Conservation (phyloP, 768 basidiomycete genomes). For the Naganishia antarctica region DNA sequence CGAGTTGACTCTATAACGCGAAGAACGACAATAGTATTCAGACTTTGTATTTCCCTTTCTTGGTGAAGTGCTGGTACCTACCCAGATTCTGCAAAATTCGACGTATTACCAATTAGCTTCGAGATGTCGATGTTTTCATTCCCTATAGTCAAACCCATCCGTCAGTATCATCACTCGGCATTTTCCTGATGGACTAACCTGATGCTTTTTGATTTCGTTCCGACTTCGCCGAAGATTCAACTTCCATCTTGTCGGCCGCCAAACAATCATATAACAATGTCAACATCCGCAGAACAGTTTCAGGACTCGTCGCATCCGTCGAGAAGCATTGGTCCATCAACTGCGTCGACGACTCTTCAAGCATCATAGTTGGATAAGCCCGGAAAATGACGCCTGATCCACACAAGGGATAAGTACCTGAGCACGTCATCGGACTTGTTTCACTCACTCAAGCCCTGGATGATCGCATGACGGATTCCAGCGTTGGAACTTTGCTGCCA, state of each 20-base stretch:
- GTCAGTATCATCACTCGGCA: too few relatives aligned
- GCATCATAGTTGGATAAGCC: slow-evolving; percentile 86
- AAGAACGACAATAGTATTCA: too few relatives aligned
- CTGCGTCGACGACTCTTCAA: slow-evolving; percentile 65
- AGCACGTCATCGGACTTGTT: not conserved
- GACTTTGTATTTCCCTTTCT: not conserved
- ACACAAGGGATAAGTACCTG: slow-evolving; percentile 14
- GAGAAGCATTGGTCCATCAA: slow-evolving; percentile 89
- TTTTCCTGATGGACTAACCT: too few relatives aligned
- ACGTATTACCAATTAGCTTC: slow-evolving; percentile 88
- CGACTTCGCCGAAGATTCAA: not conserved
- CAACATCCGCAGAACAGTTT: slow-evolving; percentile 58
- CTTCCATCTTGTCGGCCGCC: slow-evolving; percentile 58
- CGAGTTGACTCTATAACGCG: slow-evolving; percentile 68
- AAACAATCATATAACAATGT: slow-evolving; percentile 18
- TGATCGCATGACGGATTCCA: slow-evolving; percentile 62
- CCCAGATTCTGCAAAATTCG: slow-evolving; percentile 96
- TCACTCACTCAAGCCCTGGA: slow-evolving; percentile 76
- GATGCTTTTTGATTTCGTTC: slow-evolving; percentile 39
- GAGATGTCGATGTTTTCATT: slow-evolving; percentile 61
- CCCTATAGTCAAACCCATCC: not conserved
- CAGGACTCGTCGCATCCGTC: slow-evolving; percentile 62
- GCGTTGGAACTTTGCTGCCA: slow-evolving; percentile 63
- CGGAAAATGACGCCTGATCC: slow-evolving; percentile 78
- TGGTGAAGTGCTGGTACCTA: slow-evolving; percentile 49